Evolutionary conservation across 805 yeast species (phyloP), one percentile per base, ranked within the genome.

Genomic region (Suhomyces sp.): DNA sequence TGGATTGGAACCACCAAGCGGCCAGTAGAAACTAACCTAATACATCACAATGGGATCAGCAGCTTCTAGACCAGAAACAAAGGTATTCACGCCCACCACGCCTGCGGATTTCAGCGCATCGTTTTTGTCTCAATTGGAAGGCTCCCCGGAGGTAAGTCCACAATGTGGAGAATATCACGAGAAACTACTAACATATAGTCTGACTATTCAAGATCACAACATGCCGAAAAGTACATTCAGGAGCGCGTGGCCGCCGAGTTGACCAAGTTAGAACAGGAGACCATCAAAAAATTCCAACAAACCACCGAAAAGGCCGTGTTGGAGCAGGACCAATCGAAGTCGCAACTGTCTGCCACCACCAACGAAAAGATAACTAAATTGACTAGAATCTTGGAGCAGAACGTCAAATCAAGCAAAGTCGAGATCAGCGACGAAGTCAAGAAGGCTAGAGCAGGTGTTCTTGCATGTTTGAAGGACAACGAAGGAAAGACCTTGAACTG

Each of bases 401-500:
- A 72, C 55, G 57, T 67, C 41, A 60, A 67, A 52, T 64, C 64
- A 54, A 61, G 71, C 37, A 61, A 65, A 52, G 63, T 73, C 12
- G 69, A 65, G 31, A 56, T 72, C 4, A 58, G 63, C 27, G 76
- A 75, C 19, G 76, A 72, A 2, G 64, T 84, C 8, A 62, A 72
- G 49, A 60, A 59, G 2, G 77, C 85, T 5, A 83, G 86, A 68
- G 59, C 62, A 6, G 60, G 73, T 9, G 82, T 90, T 22, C 70
- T 78, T 22, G 61, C 71, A 41, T 89, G 97, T 66, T 76, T 89
- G 62, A 77, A 76, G 58, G 79, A 78, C 46, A 85, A 85, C 66
- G 69, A 77, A 55, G 86, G 83, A 20, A 83, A 77, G 64, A 84
- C 87, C 20, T 78, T 89, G 66, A 84, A 87, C 67, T 89, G 97